Conservation (phyloP, 495 filamentous ascomycete species). For the Paragyromitra xinjiangensis region DNA sequence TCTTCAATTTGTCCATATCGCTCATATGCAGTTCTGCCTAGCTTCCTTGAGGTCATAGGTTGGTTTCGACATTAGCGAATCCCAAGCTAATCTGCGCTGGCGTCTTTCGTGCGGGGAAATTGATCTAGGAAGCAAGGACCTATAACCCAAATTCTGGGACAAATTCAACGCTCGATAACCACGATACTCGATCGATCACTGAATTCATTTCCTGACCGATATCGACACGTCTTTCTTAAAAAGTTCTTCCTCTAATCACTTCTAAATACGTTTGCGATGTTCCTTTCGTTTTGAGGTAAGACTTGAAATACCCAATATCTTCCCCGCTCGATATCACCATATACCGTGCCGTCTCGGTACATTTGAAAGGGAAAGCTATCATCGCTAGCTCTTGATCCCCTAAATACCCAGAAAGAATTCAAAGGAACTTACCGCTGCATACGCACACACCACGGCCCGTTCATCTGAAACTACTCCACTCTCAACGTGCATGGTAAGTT, state of each 20-base stretch:
- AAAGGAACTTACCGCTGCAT: constrained; percentile 14
- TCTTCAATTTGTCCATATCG: no score
- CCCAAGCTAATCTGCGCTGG: constrained; percentile 1
- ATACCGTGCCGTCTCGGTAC: background rate
- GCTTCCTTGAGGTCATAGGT: no score
- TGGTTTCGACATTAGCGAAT: background rate
- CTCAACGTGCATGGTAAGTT: constrained; percentile 21
- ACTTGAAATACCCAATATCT: no score
- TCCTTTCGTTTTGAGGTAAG: no score
- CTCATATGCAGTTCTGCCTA: no score
- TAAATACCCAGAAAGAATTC: background rate
- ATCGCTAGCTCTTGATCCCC: background rate
- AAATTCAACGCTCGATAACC: background rate
- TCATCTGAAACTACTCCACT: constrained; percentile 24
- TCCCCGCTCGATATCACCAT: no score
- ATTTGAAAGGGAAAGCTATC: constrained; percentile 1
- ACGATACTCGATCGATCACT: no score
- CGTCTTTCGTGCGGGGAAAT: constrained; percentile 24
- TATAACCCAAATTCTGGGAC: constrained; percentile 1
- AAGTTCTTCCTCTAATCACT: no score
- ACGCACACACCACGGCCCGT: constrained; percentile 32
- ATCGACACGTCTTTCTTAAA: no score
- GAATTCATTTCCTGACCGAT: no score
- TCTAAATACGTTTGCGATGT: no score
- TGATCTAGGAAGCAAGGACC: constrained; percentile 8